Evolutionary conservation across 495 filamentous ascomycete species (phyloP), one percentile per base, ranked within the genome.

Genomic region (Penicillium argentinense): DNA sequence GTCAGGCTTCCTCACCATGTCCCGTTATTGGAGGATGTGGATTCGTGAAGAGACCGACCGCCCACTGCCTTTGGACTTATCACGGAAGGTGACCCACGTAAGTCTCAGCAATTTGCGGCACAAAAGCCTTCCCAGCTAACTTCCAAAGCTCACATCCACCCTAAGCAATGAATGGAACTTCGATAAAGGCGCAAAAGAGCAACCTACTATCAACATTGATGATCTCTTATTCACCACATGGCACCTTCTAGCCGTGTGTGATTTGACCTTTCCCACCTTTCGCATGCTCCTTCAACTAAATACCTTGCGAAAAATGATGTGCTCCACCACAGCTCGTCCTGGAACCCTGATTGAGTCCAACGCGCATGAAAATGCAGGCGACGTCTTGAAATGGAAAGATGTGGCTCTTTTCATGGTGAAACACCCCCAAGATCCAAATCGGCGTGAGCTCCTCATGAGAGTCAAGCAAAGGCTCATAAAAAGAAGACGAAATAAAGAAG

Each of bases 261-360:
- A 26, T 46, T 9, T 40, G 17, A 22, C 2, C 18, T 28, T 29
- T 27, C 36, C 29, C n/a, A 11, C 39, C 19, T 45, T 7, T 39
- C 14, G 4, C 22, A 42, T 42, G 28, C 41, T 46, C 42, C 1
- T 33, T 3, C 13, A 33, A 21, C 9, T 50, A 6, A 54, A 42
- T 44, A 51, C 51, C 9, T 25, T 62, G 17, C 9, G 45, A 21
- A 62, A 62, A 48, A 62, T 58, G 45, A 62, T 62, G 45, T 29
- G 22, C 11, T 55, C 41, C 14, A 62, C 39, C 26, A 47, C 40
- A 21, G 51, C 49, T 4, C 32, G 42, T 21, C 54, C 45, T 16
- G 42, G 59, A 9, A 58, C 49, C 6, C 28, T 62, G 2, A n/a
- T 58, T 7, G 26, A 45, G 19, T 53, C 51, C 13, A 30, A 26